Base-by-base conservation (phyloP, 2,329 filamentous ascomycete genomes). In the Domatiomyces globalis region DNA sequence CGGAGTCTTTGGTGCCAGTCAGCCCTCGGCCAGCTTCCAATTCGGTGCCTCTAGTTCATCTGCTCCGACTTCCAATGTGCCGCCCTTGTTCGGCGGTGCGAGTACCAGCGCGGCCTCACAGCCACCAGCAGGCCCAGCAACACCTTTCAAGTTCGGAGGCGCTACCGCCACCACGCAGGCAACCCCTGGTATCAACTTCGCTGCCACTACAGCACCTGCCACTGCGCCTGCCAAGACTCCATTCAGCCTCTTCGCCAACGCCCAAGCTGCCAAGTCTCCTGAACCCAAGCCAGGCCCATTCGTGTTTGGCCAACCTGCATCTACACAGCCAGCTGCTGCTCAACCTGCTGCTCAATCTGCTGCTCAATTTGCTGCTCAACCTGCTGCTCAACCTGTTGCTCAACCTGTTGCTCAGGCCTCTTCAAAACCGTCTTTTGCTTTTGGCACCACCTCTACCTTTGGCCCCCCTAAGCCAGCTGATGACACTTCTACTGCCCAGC, bases 1-100 rank as follows among this genome's bases (percentile, higher is more conserved):
- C 7, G 42, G 9, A 48, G 42, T 1, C 18, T 19, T 15, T 29
- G 47, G 33, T 39, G 33, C 33, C 2, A 39, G 10, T 7, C 29
- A 33, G 29, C 10, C 29, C 20, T 25, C 33, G 15, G 27, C 52
- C 4, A 45, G 20, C 15, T 54, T 54, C 47, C 51, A 43, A 12
- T 54, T 54, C 45, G 50, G 53, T 29, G 42, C 48, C 22, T n/a
- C 52, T 22, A 42, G 50, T 19, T 29, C 56, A 17, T 46, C 51
- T 12, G 49, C 50, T 27, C 48, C 50, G 36, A 50, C 50, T 3
- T 43, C 39, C 9, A 33, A 36, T 17, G 7, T 8, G 39, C 42
- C 57, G 43, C 27, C 48, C 18, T 56, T 56, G 6, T 56, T 56
- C 20, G 51, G 54, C 17, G 44, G 48, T 27, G 48, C 22, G n/a